phyloP scores from a whole-genome alignment of 805 yeast species.

The Saccharomycopsis fibuligera region DNA sequence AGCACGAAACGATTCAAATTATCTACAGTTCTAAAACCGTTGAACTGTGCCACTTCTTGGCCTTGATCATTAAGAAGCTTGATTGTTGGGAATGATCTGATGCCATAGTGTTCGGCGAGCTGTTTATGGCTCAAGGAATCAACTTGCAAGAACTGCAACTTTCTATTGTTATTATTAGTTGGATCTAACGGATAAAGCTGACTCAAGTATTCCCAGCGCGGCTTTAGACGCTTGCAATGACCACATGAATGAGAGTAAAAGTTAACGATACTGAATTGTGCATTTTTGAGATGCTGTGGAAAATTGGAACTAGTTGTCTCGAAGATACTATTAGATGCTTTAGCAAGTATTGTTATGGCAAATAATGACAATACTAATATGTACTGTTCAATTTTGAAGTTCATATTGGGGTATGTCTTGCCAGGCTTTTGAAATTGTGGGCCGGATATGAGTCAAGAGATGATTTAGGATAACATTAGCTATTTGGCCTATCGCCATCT shows the following conservation, averaged over 20 bases:
- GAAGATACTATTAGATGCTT: too few species aligned
- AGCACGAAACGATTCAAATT: slow-evolving; percentile 5
- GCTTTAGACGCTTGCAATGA: neutral
- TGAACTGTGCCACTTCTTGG: neutral
- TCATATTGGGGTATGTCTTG: too few species aligned
- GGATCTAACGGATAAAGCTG: too few species aligned
- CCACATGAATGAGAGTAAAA: neutral
- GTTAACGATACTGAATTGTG: neutral
- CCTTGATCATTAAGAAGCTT: neutral
- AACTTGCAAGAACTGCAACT: neutral
- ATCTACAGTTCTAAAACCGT: neutral
- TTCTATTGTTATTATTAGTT: neutral
- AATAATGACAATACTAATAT: too few species aligned
- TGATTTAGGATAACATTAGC: too few species aligned
- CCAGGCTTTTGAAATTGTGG: too few species aligned
- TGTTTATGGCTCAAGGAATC: neutral
- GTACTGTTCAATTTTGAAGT: too few species aligned
- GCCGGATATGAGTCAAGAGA: too few species aligned
- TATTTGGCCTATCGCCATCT: too few species aligned
- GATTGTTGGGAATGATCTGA: slow-evolving; percentile 2
- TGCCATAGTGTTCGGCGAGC: neutral
- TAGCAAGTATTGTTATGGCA: too few species aligned
- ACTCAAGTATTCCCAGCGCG: neutral
- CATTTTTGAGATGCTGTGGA: neutral
- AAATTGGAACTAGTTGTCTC: neutral